Conservation (phyloP, 148 eudicot genomes). For the Rhododendron ovatum region DNA sequence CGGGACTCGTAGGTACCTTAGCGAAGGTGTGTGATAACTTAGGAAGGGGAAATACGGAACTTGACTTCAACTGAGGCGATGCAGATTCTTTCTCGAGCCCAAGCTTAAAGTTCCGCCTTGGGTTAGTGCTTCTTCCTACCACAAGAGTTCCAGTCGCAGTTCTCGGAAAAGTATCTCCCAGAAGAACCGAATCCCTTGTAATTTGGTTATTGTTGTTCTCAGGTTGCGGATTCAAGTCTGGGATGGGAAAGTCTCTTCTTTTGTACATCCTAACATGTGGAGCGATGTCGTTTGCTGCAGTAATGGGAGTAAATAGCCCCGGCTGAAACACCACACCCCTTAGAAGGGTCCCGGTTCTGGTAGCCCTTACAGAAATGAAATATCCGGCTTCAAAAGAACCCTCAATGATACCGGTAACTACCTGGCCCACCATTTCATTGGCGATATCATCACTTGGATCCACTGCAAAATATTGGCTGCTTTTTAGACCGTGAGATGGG, state of each 20-base stretch:
- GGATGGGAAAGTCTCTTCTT: conserved; percentile 32
- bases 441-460: background rate
- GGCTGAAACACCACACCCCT: conserved; percentile 45
- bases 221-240: conserved; percentile 7
- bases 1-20: background rate
- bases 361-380: conserved; percentile 35
- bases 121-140: background rate
- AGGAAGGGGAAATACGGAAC: background rate
- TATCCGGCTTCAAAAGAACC: conserved; percentile 51
- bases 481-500: conserved; percentile 7
- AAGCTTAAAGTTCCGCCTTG: background rate
- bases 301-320: conserved; percentile 36
- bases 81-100: background rate
- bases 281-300: conserved; percentile 43
- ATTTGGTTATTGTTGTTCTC: background rate
- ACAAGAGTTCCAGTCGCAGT: background rate
- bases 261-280: conserved; percentile 35
- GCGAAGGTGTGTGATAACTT: background rate
- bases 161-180: background rate
- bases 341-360: conserved; percentile 15
- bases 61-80: background rate
- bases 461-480: conserved; percentile 13
- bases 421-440: conserved; percentile 42
- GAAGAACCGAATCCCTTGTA: background rate
- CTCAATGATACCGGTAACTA: conserved; percentile 45